A percentile compares a stretch with the other conserved stretches of the same genome.
Conservation (phyloP, 352 stramenopile species). For the Halophytophthora batemanensis region DNA sequence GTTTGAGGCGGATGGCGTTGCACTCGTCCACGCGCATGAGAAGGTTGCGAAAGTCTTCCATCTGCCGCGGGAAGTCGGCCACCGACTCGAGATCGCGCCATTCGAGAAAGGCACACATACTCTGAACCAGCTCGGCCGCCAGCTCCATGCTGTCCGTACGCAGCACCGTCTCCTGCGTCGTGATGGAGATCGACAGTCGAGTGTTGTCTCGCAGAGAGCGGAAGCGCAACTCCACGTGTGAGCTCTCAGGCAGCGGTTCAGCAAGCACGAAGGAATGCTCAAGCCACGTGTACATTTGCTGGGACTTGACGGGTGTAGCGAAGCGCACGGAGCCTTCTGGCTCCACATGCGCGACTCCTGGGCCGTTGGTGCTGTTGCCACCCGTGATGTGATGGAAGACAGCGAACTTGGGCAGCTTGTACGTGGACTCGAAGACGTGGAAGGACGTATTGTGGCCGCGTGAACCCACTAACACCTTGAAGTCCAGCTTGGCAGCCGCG, state of each 20-base stretch:
- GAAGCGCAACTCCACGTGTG: constrained; percentile 53
- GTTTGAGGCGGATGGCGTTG: constrained; percentile 85
- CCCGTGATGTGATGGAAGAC: constrained; percentile 62
- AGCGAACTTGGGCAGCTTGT: constrained; percentile 84
- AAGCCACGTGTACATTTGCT: constrained; percentile 74
- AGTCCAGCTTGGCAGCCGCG: constrained; percentile 54
- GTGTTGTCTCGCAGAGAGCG: constrained; percentile 55
- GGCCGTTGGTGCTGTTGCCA: constrained; percentile 3
- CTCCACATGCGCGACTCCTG: constrained; percentile 16
- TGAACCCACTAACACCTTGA: constrained; percentile 78
- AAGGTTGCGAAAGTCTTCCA: constrained; percentile 76
- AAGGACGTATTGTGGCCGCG: constrained; percentile 77
- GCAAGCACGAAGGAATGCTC: constrained; percentile 60
- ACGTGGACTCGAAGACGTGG: constrained; percentile 84
- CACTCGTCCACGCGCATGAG: constrained; percentile 81
- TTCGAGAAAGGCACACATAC: constrained; percentile 80
- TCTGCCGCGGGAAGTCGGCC: constrained; percentile 86
- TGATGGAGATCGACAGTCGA: constrained; percentile 43
- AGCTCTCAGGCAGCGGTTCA: constrained; percentile 32
- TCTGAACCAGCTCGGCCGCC: constrained; percentile 85
- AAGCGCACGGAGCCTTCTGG: constrained; percentile 65
- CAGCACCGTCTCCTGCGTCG: constrained; percentile 57
- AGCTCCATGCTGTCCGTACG: constrained; percentile 86
- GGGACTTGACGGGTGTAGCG: constrained; percentile 61
- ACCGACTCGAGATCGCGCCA: constrained; percentile 84